phyloP scores from a whole-genome alignment of 306 rosid species.

The Mucuna pruriens region DNA sequence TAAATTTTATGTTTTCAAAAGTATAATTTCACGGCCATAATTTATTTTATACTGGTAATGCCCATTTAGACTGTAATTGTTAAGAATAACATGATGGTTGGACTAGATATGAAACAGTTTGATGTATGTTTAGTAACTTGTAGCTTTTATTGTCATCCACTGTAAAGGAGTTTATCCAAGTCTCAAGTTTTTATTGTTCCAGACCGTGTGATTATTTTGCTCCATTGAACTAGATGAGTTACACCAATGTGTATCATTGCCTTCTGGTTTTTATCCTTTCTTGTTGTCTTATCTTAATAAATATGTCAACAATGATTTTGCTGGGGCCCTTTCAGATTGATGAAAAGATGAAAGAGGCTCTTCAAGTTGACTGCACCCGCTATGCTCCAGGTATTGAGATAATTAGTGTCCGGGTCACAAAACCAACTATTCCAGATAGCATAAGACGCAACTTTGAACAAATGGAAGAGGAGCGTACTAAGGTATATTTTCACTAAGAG shows the following conservation, averaged over 20 bases:
- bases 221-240: not conserved
- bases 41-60: conserved; percentile 18
- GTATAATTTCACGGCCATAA: not conserved
- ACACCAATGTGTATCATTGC: not conserved
- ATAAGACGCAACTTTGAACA: conserved; percentile 78
- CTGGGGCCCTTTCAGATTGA: conserved; percentile 69
- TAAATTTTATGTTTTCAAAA: conserved; percentile 7
- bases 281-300: not conserved
- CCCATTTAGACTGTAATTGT: not conserved
- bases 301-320: conserved; percentile 5
- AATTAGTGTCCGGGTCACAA: conserved; percentile 84
- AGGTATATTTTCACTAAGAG: conserved; percentile 53
- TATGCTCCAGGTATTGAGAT: conserved; percentile 97
- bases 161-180: conserved; percentile 25
- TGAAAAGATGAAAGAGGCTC: conserved; percentile 95
- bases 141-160: conserved; percentile 27
- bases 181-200: not conserved
- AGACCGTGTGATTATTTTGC: conserved; percentile 16
- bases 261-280: conserved; percentile 14
- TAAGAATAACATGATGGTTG: conserved; percentile 13
- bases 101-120: not conserved
- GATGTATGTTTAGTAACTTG: conserved; percentile 1
- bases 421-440: conserved; percentile 82
- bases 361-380: conserved; percentile 88
- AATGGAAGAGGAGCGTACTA: conserved; percentile 98